Conservation (phyloP, 345 rosid genomes). For the Hibiscus mutabilis region DNA sequence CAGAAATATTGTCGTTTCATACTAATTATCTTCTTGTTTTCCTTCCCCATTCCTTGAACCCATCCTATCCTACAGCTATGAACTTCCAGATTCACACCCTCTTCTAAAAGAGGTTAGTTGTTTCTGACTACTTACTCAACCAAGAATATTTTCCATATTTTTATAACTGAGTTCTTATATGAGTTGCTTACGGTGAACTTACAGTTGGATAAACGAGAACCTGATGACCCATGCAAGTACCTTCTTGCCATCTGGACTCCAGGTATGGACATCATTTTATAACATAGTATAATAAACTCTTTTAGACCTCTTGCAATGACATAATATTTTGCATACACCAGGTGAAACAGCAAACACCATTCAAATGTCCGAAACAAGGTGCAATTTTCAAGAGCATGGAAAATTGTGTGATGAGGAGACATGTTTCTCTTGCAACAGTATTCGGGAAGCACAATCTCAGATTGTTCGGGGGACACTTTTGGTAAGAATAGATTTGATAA, state of each 20-base stretch:
- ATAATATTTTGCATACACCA: constrained; percentile 18
- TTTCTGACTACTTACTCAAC: not conserved
- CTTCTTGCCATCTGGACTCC: constrained; percentile 98
- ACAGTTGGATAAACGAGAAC: constrained; percentile 76
- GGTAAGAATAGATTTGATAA: constrained; percentile 39
- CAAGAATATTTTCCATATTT: not conserved
- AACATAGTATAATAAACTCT: not conserved
- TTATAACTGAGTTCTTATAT: constrained; percentile 5
- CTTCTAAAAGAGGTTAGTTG: constrained; percentile 62
- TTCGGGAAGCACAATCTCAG: constrained; percentile 61
- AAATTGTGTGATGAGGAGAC: constrained; percentile 48
- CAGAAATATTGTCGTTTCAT: not conserved
- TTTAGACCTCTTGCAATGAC: constrained; percentile 1
- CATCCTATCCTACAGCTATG: constrained; percentile 59
- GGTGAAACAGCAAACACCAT: constrained; percentile 85
- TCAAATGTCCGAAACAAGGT: constrained; percentile 47
- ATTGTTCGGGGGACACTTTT: constrained; percentile 84
- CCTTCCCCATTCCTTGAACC: not conserved
- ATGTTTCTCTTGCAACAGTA: constrained; percentile 68
- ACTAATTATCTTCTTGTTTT: constrained; percentile 12
- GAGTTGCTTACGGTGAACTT: constrained; percentile 15
- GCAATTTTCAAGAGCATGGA: constrained; percentile 44
- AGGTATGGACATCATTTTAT: constrained; percentile 36
- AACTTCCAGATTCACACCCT: constrained; percentile 85
- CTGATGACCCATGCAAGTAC: constrained; percentile 77